phyloP scores from a whole-genome alignment of 345 rosid species.

The Rhizophora apiculata region DNA sequence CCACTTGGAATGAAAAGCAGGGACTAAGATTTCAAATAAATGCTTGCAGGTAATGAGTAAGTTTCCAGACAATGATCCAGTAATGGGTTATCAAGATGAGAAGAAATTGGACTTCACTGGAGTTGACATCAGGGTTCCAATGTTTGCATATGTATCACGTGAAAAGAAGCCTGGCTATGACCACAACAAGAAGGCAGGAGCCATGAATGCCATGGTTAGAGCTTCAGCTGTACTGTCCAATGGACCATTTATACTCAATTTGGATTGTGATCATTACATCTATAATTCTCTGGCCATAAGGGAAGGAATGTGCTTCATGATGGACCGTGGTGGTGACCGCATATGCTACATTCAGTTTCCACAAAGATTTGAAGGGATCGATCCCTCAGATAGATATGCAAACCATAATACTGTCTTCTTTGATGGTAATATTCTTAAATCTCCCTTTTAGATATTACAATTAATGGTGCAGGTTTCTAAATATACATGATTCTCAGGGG shows the following conservation, averaged over 20 bases:
- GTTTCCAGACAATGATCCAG: conserved; percentile 70
- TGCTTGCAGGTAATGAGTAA: conserved; percentile 64
- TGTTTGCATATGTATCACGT: conserved; percentile 79
- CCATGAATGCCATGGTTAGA: conserved; percentile 91
- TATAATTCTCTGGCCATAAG: conserved; percentile 69
- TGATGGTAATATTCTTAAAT: conserved; percentile 42
- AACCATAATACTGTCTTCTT: conserved; percentile 91
- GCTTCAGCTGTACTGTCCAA: conserved; percentile 85
- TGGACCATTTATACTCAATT: conserved; percentile 79
- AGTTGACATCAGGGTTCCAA: conserved; percentile 67
- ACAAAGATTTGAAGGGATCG: conserved; percentile 92
- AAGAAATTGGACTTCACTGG: conserved; percentile 66
- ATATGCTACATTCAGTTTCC: conserved; percentile 92
- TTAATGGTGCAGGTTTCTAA: not conserved
- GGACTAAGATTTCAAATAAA: not conserved
- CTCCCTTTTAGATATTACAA: not conserved
- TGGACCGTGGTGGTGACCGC: conserved; percentile 95
- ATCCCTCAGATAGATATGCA: conserved; percentile 90
- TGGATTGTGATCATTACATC: conserved; percentile 88
- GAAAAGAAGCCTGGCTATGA: conserved; percentile 85
- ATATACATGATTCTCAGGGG: too few species aligned
- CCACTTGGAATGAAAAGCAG: too few species aligned
- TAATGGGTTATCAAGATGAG: conserved; percentile 68
- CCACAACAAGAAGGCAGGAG: conserved; percentile 95
- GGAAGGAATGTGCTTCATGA: conserved; percentile 97